Evolutionary conservation across 352 stramenopile genomes (phyloP).

Genomic region (Blastocystis hominis): DNA sequence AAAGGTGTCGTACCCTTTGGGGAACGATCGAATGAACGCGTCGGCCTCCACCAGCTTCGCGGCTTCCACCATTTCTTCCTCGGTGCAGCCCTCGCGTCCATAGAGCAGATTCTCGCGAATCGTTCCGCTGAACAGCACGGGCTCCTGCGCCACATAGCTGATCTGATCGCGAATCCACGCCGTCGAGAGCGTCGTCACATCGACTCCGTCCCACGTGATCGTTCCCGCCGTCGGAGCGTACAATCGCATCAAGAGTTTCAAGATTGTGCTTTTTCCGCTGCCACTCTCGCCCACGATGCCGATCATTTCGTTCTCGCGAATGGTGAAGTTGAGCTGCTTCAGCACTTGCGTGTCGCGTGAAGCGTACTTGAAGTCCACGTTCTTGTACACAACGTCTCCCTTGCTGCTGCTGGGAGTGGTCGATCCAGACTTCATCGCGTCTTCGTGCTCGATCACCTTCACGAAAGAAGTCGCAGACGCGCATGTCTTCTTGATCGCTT

Average conservation of each 20-base stretch:
- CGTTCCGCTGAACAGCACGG: too few relatives aligned
- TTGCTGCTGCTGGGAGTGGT: not conserved
- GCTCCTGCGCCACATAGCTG: too few relatives aligned
- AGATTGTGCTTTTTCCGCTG: not conserved
- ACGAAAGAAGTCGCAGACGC: slow-evolving; percentile 39
- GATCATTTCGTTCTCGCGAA: not conserved
- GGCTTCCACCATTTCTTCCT: too few relatives aligned
- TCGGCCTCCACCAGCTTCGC: too few relatives aligned
- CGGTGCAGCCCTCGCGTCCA: too few relatives aligned
- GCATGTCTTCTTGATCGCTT: slow-evolving; percentile 61
- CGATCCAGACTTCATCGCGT: not conserved
- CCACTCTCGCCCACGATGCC: not conserved
- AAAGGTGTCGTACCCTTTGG: too few relatives aligned
- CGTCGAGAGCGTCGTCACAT: not conserved
- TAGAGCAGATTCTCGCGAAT: too few relatives aligned
- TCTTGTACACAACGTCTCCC: slow-evolving; percentile 62
- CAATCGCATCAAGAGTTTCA: not conserved
- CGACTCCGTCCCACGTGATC: not conserved
- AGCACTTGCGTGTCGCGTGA: slow-evolving; percentile 60
- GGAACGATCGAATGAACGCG: too few relatives aligned
- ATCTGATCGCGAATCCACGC: not conserved
- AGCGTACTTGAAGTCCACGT: slow-evolving; percentile 63
- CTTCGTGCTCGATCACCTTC: slow-evolving; percentile 38
- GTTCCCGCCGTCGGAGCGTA: not conserved
- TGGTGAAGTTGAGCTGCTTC: not conserved